Percentiles rank a stretch among this genome's conserved stretches.
Evolutionary conservation across 371 early-diverging fungal species (phyloP).

Genomic region (Mortierella sp.): DNA sequence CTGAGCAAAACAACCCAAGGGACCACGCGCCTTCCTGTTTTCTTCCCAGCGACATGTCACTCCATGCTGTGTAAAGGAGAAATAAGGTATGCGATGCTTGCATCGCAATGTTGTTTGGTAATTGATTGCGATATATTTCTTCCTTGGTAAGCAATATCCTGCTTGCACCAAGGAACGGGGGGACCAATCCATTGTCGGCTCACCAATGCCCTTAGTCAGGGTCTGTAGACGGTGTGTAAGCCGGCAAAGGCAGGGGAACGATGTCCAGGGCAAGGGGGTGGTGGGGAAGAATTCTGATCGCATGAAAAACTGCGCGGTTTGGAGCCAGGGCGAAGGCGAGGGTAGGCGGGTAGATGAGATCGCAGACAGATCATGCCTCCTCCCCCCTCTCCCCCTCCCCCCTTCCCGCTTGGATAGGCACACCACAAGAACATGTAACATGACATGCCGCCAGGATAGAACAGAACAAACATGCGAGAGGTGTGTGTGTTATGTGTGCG

Average conservation of each 20-base stretch:
- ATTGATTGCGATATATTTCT: constrained; percentile 15
- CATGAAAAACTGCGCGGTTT: background rate
- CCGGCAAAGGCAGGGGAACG: no score
- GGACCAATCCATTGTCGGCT: background rate
- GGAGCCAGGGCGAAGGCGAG: background rate
- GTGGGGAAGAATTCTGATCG: no score
- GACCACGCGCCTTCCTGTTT: no score
- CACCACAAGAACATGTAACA: constrained; percentile 6
- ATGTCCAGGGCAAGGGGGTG: no score
- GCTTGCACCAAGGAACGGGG: constrained; percentile 5
- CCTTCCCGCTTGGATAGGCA: background rate
- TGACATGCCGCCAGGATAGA: background rate
- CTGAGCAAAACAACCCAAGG: no score
- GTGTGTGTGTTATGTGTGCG: background rate
- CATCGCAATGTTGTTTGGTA: constrained; percentile 4
- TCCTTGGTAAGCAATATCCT: constrained; percentile 17
- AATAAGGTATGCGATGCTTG: background rate
- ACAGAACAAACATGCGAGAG: background rate
- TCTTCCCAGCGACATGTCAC: no score
- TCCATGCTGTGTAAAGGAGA: background rate
- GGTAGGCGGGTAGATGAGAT: background rate
- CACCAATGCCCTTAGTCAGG: no score
- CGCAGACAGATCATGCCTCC: background rate
- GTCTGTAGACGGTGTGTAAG: no score
- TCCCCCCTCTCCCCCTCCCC: no score